phyloP scores from a whole-genome alignment of 1,284 basidiomycete genomes.

The Sanghuangporus sanghuang region DNA sequence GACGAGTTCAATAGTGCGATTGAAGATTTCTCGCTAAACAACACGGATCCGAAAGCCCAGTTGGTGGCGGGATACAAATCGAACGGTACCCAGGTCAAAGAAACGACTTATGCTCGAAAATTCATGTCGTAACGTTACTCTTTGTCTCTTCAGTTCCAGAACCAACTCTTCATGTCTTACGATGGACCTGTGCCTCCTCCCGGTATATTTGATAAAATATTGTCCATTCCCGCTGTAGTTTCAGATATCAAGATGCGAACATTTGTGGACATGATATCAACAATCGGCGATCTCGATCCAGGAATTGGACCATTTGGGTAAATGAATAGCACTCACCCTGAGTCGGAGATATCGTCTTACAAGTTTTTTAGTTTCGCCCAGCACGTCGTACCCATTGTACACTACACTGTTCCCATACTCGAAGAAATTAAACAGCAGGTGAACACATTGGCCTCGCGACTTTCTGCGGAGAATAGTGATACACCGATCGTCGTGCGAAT shows the following conservation, averaged over 20 bases:
- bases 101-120: background rate
- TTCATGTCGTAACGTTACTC: background rate
- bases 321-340: background rate
- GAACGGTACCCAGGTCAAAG: conserved; percentile 8
- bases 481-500: conserved; percentile 6
- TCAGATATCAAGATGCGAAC: background rate
- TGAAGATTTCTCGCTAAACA: conserved; percentile 9
- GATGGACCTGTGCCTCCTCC: conserved; percentile 7
- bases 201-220: conserved; percentile 6
- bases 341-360: background rate
- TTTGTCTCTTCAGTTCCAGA: background rate
- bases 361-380: background rate
- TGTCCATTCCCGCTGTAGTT: conserved; percentile 2
- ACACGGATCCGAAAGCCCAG: conserved; percentile 17
- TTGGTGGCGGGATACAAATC: conserved; percentile 8
- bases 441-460: background rate
- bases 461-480: background rate
- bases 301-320: conserved; percentile 14
- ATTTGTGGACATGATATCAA: conserved; percentile 5
- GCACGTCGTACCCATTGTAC: conserved; percentile 8
- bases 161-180: conserved; percentile 10
- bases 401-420: conserved; percentile 11
- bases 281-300: background rate
- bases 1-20: conserved; percentile 7
- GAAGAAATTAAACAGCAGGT: conserved; percentile 1